Base-by-base conservation (phyloP, 768 basidiomycete genomes). In the Xanthoconium purpureum region DNA sequence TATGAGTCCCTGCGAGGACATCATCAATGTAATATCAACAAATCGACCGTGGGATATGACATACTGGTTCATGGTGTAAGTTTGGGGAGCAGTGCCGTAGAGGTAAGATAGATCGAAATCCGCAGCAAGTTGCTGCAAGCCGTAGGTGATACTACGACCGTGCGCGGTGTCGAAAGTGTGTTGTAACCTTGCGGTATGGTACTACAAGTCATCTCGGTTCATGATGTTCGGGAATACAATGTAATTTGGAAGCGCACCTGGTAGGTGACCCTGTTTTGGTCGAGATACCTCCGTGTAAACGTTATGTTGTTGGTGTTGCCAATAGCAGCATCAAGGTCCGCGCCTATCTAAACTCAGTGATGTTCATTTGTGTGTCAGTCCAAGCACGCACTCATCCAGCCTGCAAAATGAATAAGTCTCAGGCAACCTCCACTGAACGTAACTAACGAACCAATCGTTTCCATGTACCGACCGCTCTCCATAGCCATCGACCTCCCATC, bases 381-480 rank as follows among this genome's bases (percentile, higher is more conserved):
- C 13, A 36, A 10, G 3, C 17, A 71, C 77, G 42, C 63, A 86
- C 89, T 86, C 76, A 89, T 73, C 82, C 84, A 91, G 10, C 86
- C 72, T 69, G 32, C 24, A 29, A 42, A 40, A 29, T 37, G 15
- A 24, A 44, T 40, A 0, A 44, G 10, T 39, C 18, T 2, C 28
- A 36, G 24, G 17, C 13, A n/a, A 28, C n/a, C 2, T 20, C 5
- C 30, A 33, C 24, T n/a, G 5, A 29, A 24, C 30, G 42, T 18
- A 0, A 15, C 12, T 7, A 12, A 50, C 80, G 13, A 47, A 88
- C 91, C 92, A 52, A 95, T 76, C 12, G 94, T 97, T 73, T 97
- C 94, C 87, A 96, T 89, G 67, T 95, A 96, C 20, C 91, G 77
- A 17, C 94, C 89, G 60, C 90, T 88, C 64, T 92, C 89, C 57